Evolutionary conservation across 1,139 yeast species (phyloP).

Genomic region (Geotrichum phurueaensis): DNA sequence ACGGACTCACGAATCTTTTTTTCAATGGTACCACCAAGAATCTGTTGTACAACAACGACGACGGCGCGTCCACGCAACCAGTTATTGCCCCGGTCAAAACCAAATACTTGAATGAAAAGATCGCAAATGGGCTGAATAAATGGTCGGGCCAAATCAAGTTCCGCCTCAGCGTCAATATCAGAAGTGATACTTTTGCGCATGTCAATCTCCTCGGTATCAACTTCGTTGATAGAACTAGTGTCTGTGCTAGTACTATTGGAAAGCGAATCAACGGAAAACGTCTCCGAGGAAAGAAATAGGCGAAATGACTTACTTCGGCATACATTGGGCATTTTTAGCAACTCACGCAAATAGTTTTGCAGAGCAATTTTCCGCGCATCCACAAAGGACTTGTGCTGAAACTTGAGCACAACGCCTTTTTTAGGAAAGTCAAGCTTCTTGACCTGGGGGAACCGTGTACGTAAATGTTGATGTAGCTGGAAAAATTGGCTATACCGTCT

Average conservation of each 20-base stretch:
- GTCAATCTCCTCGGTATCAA: conserved; percentile 15
- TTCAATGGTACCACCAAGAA: conserved; percentile 85
- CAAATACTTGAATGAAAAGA: conserved; percentile 61
- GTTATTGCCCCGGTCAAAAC: conserved; percentile 53
- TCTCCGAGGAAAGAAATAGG: conserved; percentile 69
- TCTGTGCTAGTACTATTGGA: background rate
- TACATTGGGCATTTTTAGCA: conserved; percentile 58
- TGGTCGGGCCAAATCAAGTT: conserved; percentile 29
- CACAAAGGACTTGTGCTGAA: conserved; percentile 55
- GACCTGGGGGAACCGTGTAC: conserved; percentile 48
- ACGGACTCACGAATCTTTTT: conserved; percentile 54
- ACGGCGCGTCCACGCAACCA: conserved; percentile 87
- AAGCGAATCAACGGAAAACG: conserved; percentile 38
- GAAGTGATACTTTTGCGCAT: conserved; percentile 4
- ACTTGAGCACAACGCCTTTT: conserved; percentile 59
- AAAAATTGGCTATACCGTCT: conserved; percentile 81
- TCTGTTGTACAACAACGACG: conserved; percentile 72
- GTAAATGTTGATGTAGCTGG: conserved; percentile 61
- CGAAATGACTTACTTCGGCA: conserved; percentile 71
- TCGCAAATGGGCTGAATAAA: conserved; percentile 84
- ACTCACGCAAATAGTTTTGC: conserved; percentile 54
- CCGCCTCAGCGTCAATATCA: conserved; percentile 17
- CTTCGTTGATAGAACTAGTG: conserved; percentile 14
- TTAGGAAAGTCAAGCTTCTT: conserved; percentile 54
- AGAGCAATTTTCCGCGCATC: conserved; percentile 59